Base-by-base conservation (phyloP, 2,329 filamentous ascomycete species). In the Aspergillus amoenus region DNA sequence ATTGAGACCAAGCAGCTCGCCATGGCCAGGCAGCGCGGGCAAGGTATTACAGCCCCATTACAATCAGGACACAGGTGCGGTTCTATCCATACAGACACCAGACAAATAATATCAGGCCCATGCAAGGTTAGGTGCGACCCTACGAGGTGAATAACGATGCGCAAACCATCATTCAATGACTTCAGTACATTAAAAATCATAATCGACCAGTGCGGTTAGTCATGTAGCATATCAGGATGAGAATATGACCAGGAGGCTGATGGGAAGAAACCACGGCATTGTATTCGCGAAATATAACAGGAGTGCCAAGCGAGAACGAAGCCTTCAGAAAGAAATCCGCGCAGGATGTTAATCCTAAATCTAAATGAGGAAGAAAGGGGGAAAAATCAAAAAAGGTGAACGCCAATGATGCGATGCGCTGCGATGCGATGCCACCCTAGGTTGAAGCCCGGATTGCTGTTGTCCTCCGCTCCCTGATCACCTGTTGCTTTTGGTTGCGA, bases 321-420 rank as follows among this genome's bases (percentile, higher is more conserved):
- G 13, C 27, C 17, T 13, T 45, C n/a, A 46, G 42, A 52, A 57
- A 34, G 37, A 45, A 40, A 58, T 55, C 52, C 53, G 22, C 61
- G 52, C 44, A 56, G 50, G 52, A 49, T 34, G 57, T 11, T 48
- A 30, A 46, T 52, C 56, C 60, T 56, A 50, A 51, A 57, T 69
- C 62, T 66, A 66, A 30, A 30, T 9, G 27, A 11, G 27, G 9
- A 11, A 30, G 9, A 30, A 30, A 9, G 9, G 3, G 9, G 9
- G 3, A 9, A 30, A 30, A 30, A 30, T 11, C 3, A 30, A 30
- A 30, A 63, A 47, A 57, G 34, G 34, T 37, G 34, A 70, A 68
- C 64, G 66, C 68, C 67, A 59, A 57, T 59, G 63, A 70, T 70
- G 66, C 62, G 57, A 45, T 30, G 27, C 27, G 27, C 9, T 70